phyloP scores from a whole-genome alignment of 2,329 filamentous ascomycete species.

The Trichoderma atrobrunneum region DNA sequence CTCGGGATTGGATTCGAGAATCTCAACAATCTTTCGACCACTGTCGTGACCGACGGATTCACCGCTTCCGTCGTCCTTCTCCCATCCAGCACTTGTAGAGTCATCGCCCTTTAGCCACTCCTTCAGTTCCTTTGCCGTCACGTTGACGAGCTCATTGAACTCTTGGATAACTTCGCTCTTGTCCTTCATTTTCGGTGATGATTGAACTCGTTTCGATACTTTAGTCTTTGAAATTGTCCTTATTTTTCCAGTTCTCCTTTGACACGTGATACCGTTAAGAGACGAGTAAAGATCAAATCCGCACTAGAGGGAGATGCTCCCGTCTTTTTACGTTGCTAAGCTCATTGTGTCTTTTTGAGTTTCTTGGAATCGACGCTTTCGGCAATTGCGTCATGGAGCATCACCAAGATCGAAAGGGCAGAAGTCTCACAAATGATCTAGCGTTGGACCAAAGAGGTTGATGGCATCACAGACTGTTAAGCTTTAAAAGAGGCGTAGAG shows the following conservation, averaged over 20 bases:
- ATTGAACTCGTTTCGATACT: background rate
- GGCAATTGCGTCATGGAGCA: slow-evolving; percentile 19
- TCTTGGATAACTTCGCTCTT: slow-evolving; percentile 44
- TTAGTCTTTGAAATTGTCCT: background rate
- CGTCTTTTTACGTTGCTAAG: slow-evolving; percentile 1
- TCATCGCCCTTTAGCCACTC: slow-evolving; percentile 60
- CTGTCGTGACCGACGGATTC: slow-evolving; percentile 64
- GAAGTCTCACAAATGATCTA: background rate
- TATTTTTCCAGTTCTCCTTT: background rate
- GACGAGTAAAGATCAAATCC: background rate
- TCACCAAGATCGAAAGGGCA: background rate
- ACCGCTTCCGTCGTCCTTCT: slow-evolving; percentile 53
- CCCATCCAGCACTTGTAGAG: slow-evolving; percentile 58
- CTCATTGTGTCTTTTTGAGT: background rate
- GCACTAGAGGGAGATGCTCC: background rate
- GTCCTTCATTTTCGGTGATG: slow-evolving; percentile 23
- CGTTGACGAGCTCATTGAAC: slow-evolving; percentile 66
- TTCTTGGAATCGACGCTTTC: slow-evolving; percentile 9
- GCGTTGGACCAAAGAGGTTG: background rate
- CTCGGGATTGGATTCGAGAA: slow-evolving; percentile 59
- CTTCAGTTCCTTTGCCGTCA: slow-evolving; percentile 59
- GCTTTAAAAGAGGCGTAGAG: background rate
- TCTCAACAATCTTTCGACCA: slow-evolving; percentile 61
- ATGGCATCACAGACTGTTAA: background rate
- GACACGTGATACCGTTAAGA: background rate